Evolutionary conservation across 495 filamentous ascomycete genomes (phyloP).

Genomic region (Clohesyomyces aquaticus): DNA sequence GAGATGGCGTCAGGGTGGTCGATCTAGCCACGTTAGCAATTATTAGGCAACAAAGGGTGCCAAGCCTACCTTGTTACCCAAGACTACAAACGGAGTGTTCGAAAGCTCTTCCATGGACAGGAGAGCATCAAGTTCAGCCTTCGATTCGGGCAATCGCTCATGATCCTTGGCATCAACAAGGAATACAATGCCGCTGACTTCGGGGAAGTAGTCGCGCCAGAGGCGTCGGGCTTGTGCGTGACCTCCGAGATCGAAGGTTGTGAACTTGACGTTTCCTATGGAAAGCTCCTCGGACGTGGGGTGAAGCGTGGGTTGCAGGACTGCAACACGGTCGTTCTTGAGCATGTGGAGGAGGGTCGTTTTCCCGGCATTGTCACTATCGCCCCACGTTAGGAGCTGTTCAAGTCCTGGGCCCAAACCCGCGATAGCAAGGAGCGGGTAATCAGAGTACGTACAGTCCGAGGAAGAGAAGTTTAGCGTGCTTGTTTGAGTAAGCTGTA

Average conservation of each 20-base stretch:
- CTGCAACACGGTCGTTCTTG: constrained; percentile 77
- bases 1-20: constrained; percentile 93
- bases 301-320: constrained; percentile 72
- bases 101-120: constrained; percentile 47
- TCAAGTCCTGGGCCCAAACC: too few relatives aligned
- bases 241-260: constrained; percentile 95
- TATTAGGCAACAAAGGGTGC: not conserved
- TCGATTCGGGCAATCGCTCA: constrained; percentile 90
- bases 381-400: too few relatives aligned
- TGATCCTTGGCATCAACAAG: constrained; percentile 96
- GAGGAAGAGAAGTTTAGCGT: constrained; percentile 30
- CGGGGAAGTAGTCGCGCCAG: constrained; percentile 95
- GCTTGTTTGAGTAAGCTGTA: constrained; percentile 68
- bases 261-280: constrained; percentile 96
- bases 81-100: constrained; percentile 92
- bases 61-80: constrained; percentile 75
- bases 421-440: constrained; percentile 66
- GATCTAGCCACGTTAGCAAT: constrained; percentile 54
- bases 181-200: constrained; percentile 97
- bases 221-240: constrained; percentile 97
- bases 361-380: constrained; percentile 89
- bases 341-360: constrained; percentile 91
- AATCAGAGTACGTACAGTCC: not conserved
- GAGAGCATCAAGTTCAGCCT: constrained; percentile 87
- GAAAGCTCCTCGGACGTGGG: constrained; percentile 56